phyloP scores from a whole-genome alignment of 2,329 filamentous ascomycete species.

The Xylaria digitata region DNA sequence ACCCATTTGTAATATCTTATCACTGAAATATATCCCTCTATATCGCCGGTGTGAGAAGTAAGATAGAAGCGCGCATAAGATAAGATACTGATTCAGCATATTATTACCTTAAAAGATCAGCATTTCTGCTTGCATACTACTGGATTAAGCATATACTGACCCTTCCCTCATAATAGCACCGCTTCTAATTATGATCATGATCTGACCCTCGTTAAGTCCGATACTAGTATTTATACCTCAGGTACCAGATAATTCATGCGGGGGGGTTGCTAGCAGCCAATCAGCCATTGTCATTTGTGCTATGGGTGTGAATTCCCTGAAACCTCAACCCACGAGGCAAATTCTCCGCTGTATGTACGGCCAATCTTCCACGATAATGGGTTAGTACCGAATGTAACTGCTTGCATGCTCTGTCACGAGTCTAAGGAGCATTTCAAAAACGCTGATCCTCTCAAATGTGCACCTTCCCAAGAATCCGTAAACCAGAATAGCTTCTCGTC shows the following conservation, averaged over 20 bases:
- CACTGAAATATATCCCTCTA: not conserved
- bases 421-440: slow-evolving; percentile 1
- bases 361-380: slow-evolving; percentile 28
- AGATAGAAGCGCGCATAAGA: not conserved
- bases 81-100: not conserved
- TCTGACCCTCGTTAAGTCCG: slow-evolving; percentile 3
- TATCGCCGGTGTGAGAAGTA: not conserved
- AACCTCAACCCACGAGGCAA: slow-evolving; percentile 37
- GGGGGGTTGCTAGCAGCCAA: slow-evolving; percentile 12
- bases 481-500: slow-evolving; percentile 7
- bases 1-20: slow-evolving; percentile 5
- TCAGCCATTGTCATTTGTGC: slow-evolving; percentile 9
- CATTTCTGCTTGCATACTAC: slow-evolving; percentile 3
- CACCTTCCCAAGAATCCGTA: not conserved
- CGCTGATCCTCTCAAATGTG: not conserved
- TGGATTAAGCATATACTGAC: not conserved
- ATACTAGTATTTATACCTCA: slow-evolving; percentile 21
- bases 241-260: slow-evolving; percentile 24
- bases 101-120: slow-evolving; percentile 12
- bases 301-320: slow-evolving; percentile 19
- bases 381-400: slow-evolving; percentile 10
- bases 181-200: slow-evolving; percentile 22
- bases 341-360: slow-evolving; percentile 39
- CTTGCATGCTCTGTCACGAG: slow-evolving; percentile 17
- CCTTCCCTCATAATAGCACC: not conserved